phyloP scores from a whole-genome alignment of 2,329 filamentous ascomycete genomes.

The Neocatenulostroma microsporum region DNA sequence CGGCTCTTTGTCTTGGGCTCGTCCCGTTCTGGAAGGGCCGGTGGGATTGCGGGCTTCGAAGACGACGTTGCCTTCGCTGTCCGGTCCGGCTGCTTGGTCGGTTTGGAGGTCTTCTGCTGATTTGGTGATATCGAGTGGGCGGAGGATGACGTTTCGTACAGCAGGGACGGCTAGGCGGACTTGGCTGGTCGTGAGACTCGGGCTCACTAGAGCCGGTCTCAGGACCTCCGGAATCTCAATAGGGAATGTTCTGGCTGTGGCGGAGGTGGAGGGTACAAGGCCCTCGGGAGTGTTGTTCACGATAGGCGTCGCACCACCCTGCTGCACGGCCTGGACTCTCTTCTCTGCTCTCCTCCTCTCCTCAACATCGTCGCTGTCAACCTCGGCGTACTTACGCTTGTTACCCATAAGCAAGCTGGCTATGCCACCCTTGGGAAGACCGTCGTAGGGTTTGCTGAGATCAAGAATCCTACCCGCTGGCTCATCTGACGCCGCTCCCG shows the following conservation, averaged over 20 bases:
- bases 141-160: conserved; percentile 71
- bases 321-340: conserved; percentile 51
- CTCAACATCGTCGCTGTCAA: conserved; percentile 71
- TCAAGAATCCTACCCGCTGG: conserved; percentile 68
- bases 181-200: conserved; percentile 72
- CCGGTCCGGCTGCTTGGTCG: conserved; percentile 34
- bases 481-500: conserved; percentile 38
- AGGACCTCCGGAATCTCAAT: conserved; percentile 66
- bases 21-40: conserved; percentile 51
- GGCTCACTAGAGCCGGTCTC: conserved; percentile 78
- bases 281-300: conserved; percentile 71
- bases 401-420: conserved; percentile 82
- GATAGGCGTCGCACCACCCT: conserved; percentile 61
- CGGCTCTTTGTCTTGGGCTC: conserved; percentile 63
- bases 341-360: conserved; percentile 50
- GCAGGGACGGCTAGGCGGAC: conserved; percentile 81
- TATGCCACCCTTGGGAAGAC: conserved; percentile 81
- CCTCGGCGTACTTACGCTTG: conserved; percentile 70
- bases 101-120: conserved; percentile 33
- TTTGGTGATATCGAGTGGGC: conserved; percentile 64
- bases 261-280: conserved; percentile 63
- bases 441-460: conserved; percentile 87
- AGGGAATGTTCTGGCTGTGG: conserved; percentile 41
- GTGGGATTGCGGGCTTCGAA: conserved; percentile 80
- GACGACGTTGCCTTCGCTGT: conserved; percentile 58